Conservation (phyloP, 2,329 filamentous ascomycete species). For the Fusarium chaquense region DNA sequence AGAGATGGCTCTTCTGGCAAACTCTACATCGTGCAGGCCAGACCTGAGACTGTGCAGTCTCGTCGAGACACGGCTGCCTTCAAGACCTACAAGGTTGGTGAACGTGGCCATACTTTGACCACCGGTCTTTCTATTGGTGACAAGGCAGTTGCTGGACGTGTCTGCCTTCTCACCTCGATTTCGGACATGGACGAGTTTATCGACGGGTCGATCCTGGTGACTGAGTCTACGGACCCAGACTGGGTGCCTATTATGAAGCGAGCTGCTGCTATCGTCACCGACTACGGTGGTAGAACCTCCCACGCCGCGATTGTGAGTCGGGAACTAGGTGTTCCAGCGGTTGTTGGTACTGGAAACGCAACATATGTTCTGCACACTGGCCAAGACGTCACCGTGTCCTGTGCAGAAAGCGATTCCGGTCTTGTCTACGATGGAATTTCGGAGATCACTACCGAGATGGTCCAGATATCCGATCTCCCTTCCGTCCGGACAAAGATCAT, state of each 20-base stretch:
- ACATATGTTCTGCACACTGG: conserved; percentile 54
- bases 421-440: conserved; percentile 54
- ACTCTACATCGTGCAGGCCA: conserved; percentile 54
- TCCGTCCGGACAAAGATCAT: conserved; percentile 50
- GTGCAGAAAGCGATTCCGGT: conserved; percentile 53
- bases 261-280: conserved; percentile 53
- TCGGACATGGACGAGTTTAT: conserved; percentile 51
- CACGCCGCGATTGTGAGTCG: conserved; percentile 58
- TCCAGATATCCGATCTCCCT: conserved; percentile 47
- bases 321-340: conserved; percentile 54
- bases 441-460: conserved; percentile 50
- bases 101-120: conserved; percentile 47
- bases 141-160: conserved; percentile 49
- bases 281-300: conserved; percentile 55
- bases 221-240: conserved; percentile 53
- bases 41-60: conserved; percentile 55
- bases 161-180: conserved; percentile 51
- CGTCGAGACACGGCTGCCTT: conserved; percentile 48
- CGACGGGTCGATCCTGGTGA: conserved; percentile 52
- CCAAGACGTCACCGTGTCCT: conserved; percentile 55
- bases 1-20: conserved; percentile 49
- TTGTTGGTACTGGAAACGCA: conserved; percentile 53
- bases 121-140: conserved; percentile 52
- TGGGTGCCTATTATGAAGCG: conserved; percentile 56
- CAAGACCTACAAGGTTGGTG: conserved; percentile 51